A percentile compares a stretch with the other conserved stretches of the same genome.
Conservation (phyloP, 345 rosid species). For the Aethionema arabicum region DNA sequence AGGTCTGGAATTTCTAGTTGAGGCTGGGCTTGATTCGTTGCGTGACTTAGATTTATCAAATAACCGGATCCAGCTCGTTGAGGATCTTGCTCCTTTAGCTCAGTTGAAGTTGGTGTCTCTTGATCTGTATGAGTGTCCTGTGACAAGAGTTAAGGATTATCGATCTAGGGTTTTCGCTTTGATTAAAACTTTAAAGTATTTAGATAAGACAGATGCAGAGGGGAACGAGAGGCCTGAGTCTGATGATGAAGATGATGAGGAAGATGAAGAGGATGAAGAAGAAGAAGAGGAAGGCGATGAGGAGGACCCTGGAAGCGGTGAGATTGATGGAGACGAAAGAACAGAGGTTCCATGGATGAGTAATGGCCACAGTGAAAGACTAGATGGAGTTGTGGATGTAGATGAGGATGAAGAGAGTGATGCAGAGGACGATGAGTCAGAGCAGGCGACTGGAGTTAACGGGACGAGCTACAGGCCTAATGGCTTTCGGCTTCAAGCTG, state of each 20-base stretch:
- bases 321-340: constrained; percentile 59
- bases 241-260: constrained; percentile 72
- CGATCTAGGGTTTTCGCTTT: constrained; percentile 76
- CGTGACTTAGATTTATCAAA: constrained; percentile 74
- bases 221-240: constrained; percentile 79
- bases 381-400: constrained; percentile 54
- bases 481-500: constrained; percentile 49
- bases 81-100: constrained; percentile 70
- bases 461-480: constrained; percentile 42
- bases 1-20: constrained; percentile 61
- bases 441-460: constrained; percentile 44
- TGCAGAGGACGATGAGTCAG: constrained; percentile 72
- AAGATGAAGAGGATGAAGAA: constrained; percentile 62
- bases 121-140: constrained; percentile 84
- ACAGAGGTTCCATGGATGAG: constrained; percentile 33
- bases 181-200: constrained; percentile 69
- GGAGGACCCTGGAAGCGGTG: constrained; percentile 66
- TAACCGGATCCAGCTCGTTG: constrained; percentile 66
- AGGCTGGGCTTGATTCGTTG: constrained; percentile 59
- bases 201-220: constrained; percentile 80
- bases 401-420: constrained; percentile 76
- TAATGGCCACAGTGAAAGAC: constrained; percentile 57
- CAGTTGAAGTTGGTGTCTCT: constrained; percentile 63
- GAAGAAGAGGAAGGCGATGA: constrained; percentile 59
- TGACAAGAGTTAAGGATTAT: constrained; percentile 67